Evolutionary conservation across 2,329 filamentous ascomycete genomes (phyloP), one percentile per base, ranked within the genome.

Genomic region (Beauveria caledonica): DNA sequence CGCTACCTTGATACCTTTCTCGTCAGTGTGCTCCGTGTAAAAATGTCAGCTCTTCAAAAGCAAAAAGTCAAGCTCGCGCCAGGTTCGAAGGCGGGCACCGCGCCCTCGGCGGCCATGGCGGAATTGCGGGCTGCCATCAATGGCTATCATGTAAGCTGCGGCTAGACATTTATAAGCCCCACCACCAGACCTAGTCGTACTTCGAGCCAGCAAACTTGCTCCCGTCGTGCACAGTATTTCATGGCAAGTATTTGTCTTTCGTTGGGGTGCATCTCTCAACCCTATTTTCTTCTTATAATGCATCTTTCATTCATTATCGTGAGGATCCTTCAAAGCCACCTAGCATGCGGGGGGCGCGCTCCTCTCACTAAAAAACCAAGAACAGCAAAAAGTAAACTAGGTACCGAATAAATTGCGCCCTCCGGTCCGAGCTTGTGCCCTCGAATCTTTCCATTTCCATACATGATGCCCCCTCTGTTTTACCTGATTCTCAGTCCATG

Each of bases 261-360:
- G 5, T 13, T 36, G 33, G 33, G 33, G 9, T 19, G n/a, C 52
- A 21, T 33, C 21, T 21, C 5, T 45, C 15, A 33, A 15, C 39
- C 17, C 10, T 11, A 5, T 21, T 7, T 15, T 2, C 2, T 10
- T 21, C 17, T 55, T 33, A 8, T 48, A 39, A 10, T 29, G 33
- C 54, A 48, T 49, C 19, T 49, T 49, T 57, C 45, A 57, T 57
- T 57, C 60, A 60, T 59, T 58, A 59, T 55, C 57, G 55, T 53
- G 60, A 55, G 49, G 21, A 11, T 52, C 42, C 23, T 33, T 44
- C 23, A n/a, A n/a, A 50, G 49, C 51, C 58, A 50, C 54, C 15
- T 21, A 33, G 33, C 23, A 44, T 23, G 36, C 56, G 42, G 44
- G 33, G 23, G 33, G 11, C 29, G 23, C 39, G 11, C 56, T 21